Conservation (phyloP, 1,139 yeast species). For the Scheffersomyces stambukii region DNA sequence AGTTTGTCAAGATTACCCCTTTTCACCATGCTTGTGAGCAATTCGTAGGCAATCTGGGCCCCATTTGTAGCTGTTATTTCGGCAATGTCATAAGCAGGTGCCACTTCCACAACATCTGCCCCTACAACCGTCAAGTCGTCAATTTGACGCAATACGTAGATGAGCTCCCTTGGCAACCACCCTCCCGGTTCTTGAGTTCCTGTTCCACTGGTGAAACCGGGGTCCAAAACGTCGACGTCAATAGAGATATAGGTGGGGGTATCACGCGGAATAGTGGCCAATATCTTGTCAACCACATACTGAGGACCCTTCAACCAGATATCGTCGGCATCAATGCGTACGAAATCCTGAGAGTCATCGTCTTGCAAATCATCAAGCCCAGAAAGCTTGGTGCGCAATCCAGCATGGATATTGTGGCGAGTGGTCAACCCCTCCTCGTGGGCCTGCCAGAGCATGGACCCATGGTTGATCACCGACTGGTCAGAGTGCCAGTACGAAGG, state of each 20-base stretch:
- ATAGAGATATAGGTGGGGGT: conserved; percentile 69
- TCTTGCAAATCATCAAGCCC: conserved; percentile 62
- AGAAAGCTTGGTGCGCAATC: conserved; percentile 63
- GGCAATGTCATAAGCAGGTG: conserved; percentile 69
- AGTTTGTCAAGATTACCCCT: conserved; percentile 31
- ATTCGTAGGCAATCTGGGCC: conserved; percentile 69
- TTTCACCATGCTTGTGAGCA: conserved; percentile 71
- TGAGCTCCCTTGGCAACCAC: conserved; percentile 70
- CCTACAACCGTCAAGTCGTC: conserved; percentile 64
- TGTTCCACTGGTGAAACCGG: conserved; percentile 77
- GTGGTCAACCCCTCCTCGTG: conserved; percentile 60
- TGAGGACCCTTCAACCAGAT: conserved; percentile 60
- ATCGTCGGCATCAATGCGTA: conserved; percentile 64
- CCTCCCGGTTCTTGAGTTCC: conserved; percentile 87
- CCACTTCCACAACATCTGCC: conserved; percentile 75
- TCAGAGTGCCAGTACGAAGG: conserved; percentile 71
- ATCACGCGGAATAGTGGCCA: conserved; percentile 47
- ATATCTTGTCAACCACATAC: conserved; percentile 47
- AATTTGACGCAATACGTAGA: conserved; percentile 55
- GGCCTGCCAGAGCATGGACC: conserved; percentile 82
- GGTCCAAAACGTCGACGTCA: conserved; percentile 79
- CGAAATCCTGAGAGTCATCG: conserved; percentile 61
- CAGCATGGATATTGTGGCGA: conserved; percentile 62
- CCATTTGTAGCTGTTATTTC: conserved; percentile 75
- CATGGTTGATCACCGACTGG: conserved; percentile 65